Evolutionary conservation across 2,329 filamentous ascomycete genomes (phyloP), one percentile per base, ranked within the genome.

Genomic region (Knoxdaviesia proteae): DNA sequence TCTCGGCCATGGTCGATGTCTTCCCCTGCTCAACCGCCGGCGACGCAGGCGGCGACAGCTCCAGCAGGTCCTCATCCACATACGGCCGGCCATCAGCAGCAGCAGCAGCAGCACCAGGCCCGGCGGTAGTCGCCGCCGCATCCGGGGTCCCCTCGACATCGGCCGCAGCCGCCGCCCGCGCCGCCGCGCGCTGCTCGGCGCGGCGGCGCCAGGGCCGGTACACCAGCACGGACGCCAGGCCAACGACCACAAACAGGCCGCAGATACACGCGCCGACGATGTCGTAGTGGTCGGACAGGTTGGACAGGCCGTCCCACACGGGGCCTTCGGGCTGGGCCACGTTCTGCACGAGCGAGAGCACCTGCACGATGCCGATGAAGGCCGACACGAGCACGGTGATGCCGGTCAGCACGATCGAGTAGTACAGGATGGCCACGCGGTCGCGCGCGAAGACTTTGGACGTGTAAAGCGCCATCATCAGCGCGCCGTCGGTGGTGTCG

Each of bases 381-480:
- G 84, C 71, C 1, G 86, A 84, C 0, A 93, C 84, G 5, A 81
- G 61, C 30, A 94, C 80, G 0, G 86, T 94, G 42, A 94, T 73
- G 3, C 71, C 74, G 0, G 84, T 94, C 32, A 94, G 67, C 0
- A 93, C 80, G 49, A 88, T 81, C 8, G 84, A 92, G 60, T 94
- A 96, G 61, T 96, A 96, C 1, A 94, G 62, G 39, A 94, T 87
- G 0, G 87, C 86, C n/a, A 96, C 74, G 1, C 71, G 71, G 53
- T 96, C 87, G 45, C 80, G 68, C 0, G 83, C 77, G 39, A 92
- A 77, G 32, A 80, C 66, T 47, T 73, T 83, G 36, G 79, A 81
- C 0, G 87, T 86, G 59, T 98, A 96, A 1, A 96, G 66, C 1
- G 80, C 78, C 74, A 94, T 87, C 87, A 96, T 96, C 20, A 94